Evolutionary conservation across 2,329 filamentous ascomycete species (phyloP), one percentile per base, ranked within the genome.

Genomic region (Fusarium illudens): DNA sequence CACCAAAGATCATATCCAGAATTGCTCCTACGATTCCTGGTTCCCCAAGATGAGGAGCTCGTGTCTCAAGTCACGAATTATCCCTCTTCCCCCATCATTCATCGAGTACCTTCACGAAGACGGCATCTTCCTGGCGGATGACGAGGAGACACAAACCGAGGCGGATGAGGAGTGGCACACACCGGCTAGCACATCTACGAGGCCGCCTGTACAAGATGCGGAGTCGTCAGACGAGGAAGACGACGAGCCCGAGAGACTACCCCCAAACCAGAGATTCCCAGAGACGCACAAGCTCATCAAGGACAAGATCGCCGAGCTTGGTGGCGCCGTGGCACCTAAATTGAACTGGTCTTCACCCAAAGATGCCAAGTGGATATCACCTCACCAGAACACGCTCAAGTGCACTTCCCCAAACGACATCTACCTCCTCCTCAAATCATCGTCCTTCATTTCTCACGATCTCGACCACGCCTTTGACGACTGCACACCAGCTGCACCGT

Each of bases 281-380:
- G 90, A 92, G 33, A 86, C 94, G 3, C 96, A 99, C 78, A 83
- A 89, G 44, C 80, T 86, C 59, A 93, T 99, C 77, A 91, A 90
- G 76, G 83, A 87, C 22, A 92, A 87, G 39, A 97, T 99, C 65
- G 80, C 84, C 12, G 91, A 94, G 72, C 86, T 98, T 1, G 94
- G 93, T 15, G 95, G 95, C 62, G 89, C 90, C 63, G 94, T 97
- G 9, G 90, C 92, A 2, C 96, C 96, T 1, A 99, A 99, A 79
- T 83, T 99, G 48, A 98, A 98, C 82, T 99, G 96, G 96, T 97
- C 94, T 6, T 90, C 94, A 4, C 96, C 96, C 4, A 97, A 97
- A 78, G 96, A 99, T 76, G 96, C 96, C 9, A 93, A 92, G 20
- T 97, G 94, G 91, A 97, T 99, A 79, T 89, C 86, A 80, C 90